Base-by-base conservation (phyloP, 2,329 filamentous ascomycete species). In the Pseudogymnoascus sp. region DNA sequence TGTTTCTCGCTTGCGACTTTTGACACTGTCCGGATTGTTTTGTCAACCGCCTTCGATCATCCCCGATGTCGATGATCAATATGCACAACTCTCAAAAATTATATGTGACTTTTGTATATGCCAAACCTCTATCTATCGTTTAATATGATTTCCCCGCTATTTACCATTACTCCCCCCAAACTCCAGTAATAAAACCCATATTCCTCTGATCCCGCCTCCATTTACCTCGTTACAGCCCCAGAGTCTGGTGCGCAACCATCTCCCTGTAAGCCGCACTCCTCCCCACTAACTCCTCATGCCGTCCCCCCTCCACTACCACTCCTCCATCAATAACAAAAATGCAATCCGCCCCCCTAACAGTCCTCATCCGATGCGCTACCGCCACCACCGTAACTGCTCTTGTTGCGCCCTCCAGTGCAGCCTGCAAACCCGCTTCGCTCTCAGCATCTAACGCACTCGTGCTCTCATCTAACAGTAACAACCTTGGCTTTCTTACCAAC, bases 401-500 rank as follows among this genome's bases (percentile, higher is more conserved):
- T 1, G 79, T 78, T 0, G 79, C 84, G 63, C 75, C 77, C 72
- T 88, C 84, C 53, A 92, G 77, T 0, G 86, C 87, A 36, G 88
- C 80, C 64, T 90, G 84, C 25, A 96, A 81, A 8, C 86, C 75
- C 1, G 79, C 78, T 62, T 90, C 88, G 46, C 81, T 81, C 70
- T 86, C 85, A 0, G 83, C 82, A 70, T 95, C 91, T 2, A 96
- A 79, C 3, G 88, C 89, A 44, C 86, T 89, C 0, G 91, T 96
- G 31, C 89, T 89, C 78, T 96, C 91, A 69, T 96, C 91, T 0
- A 96, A 79, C 40, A 96, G 82, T 16, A 96, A 75, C 1, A 96
- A 79, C 56, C 87, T 82, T 0, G 91, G 91, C 66, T 84, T 82
- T 0, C 90, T 82, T 2, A 92, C 82, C 2, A 93, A 78, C 0